Percentiles rank a stretch among this genome's conserved stretches.
phyloP scores from a whole-genome alignment of 441 rosid species.

The Adansonia madagascariensis region DNA sequence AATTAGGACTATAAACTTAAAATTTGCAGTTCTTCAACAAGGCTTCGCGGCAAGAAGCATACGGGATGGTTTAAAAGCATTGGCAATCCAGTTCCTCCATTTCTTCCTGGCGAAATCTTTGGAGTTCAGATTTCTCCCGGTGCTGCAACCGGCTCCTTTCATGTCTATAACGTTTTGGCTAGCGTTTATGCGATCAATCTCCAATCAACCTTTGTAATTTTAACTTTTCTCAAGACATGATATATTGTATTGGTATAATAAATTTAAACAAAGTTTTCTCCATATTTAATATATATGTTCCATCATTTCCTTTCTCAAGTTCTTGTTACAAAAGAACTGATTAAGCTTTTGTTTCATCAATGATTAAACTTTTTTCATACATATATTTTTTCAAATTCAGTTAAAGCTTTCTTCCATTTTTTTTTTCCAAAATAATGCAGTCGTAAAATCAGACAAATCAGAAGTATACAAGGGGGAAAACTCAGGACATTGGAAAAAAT shows the following conservation, averaged over 20 bases:
- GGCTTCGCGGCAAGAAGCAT: neutral
- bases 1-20: neutral
- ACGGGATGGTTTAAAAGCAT: neutral
- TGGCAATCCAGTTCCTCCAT: slow-evolving; percentile 9
- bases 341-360: neutral
- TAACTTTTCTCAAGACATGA: neutral
- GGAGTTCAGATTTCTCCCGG: neutral
- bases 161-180: neutral
- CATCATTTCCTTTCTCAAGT: neutral
- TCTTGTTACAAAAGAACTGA: neutral
- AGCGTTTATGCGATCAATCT: neutral
- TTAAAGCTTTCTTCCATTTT: too few species aligned
- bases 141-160: neutral
- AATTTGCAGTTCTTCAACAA: neutral
- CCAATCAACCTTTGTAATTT: neutral
- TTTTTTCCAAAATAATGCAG: too few species aligned
- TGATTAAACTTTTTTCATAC: neutral
- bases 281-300: neutral
- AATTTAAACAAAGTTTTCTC: neutral
- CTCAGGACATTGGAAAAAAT: too few species aligned
- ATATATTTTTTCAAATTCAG: too few species aligned
- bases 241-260: neutral
- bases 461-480: too few species aligned
- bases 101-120: slow-evolving; percentile 2
- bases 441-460: too few species aligned